These are phyloP conservation scores for Phytomonas francai DNA, from an alignment of 208 protist species.

Conservation along the genomic window DNA sequence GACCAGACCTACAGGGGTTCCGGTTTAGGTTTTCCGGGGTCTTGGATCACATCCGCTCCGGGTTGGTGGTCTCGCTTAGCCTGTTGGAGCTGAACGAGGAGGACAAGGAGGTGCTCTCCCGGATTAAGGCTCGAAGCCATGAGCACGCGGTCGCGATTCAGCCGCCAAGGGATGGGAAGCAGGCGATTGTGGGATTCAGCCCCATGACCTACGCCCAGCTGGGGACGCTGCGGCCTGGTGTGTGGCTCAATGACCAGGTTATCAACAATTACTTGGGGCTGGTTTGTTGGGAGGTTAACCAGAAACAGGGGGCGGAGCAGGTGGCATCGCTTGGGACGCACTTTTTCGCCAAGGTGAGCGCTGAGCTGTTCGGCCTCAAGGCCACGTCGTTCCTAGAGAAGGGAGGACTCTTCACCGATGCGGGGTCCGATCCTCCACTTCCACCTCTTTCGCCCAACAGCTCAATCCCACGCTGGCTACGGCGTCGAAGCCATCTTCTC, in stretches of 20 bases:
- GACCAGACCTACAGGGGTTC: background rate
- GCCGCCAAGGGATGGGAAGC: constrained; percentile 3
- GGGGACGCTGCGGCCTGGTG: constrained; percentile 28
- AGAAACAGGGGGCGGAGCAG: constrained; percentile 12
- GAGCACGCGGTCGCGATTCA: constrained; percentile 21
- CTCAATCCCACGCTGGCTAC: constrained; percentile 63
- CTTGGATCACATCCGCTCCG: constrained; percentile 26
- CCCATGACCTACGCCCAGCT: constrained; percentile 55
- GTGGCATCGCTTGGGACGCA: constrained; percentile 58
- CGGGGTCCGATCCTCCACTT: background rate
- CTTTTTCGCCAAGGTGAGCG: constrained; percentile 69
- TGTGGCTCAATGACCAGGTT: constrained; percentile 78
- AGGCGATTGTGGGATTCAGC: constrained; percentile 23
- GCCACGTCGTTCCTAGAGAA: background rate
- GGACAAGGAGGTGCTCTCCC: constrained; percentile 19
- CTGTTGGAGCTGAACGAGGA: constrained; percentile 27
- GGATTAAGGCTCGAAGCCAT: constrained; percentile 14
- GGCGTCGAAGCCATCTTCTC: constrained; percentile 50
- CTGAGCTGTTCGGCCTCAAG: constrained; percentile 19
- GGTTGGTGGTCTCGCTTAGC: constrained; percentile 21
- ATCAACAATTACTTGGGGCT: constrained; percentile 79
- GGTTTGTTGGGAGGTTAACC: constrained; percentile 29
- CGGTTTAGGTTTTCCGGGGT: constrained; percentile 24
- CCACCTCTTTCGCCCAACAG: constrained; percentile 24
- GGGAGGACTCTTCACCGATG: background rate